Percentiles rank a stretch among this genome's conserved stretches.
Conservation (phyloP, 192 early-diverging fungal genomes). For the Coemansia aciculifera region DNA sequence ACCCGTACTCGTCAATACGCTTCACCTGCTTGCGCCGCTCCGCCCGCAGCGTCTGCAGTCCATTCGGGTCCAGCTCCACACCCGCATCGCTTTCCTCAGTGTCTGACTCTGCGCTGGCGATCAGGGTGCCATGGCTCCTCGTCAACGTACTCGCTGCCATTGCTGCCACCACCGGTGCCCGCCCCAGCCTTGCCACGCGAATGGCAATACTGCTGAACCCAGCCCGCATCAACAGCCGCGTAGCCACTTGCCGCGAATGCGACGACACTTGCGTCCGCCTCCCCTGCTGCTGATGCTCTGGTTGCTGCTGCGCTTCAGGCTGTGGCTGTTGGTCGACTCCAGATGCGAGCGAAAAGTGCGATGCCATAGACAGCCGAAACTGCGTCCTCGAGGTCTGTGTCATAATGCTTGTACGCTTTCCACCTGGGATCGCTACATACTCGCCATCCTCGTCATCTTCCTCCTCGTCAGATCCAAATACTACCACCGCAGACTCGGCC, state of each 20-base stretch:
- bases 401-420: not conserved
- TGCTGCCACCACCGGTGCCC: not conserved
- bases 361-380: conserved; percentile 23
- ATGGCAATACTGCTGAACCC: conserved; percentile 52
- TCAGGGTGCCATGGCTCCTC: not conserved
- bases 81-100: conserved; percentile 3
- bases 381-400: conserved; percentile 10
- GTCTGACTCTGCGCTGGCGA: not conserved
- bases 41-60: conserved; percentile 32
- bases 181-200: conserved; percentile 37
- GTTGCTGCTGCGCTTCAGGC: not conserved
- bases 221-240: conserved; percentile 50
- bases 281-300: conserved; percentile 11
- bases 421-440: not conserved
- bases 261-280: conserved; percentile 11
- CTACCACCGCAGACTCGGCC: conserved; percentile 18
- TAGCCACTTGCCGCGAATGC: conserved; percentile 43
- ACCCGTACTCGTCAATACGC: conserved; percentile 42
- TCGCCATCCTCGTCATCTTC: not conserved
- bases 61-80: conserved; percentile 39
- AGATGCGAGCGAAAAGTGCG: conserved; percentile 28
- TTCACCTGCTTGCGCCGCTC: conserved; percentile 51
- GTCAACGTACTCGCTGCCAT: not conserved
- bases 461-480: conserved; percentile 15
- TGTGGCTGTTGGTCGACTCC: conserved; percentile 7